Percentiles rank a stretch among this genome's conserved stretches.
phyloP scores from a whole-genome alignment of 2,329 filamentous ascomycete genomes.

The Fusarium acutatum region DNA sequence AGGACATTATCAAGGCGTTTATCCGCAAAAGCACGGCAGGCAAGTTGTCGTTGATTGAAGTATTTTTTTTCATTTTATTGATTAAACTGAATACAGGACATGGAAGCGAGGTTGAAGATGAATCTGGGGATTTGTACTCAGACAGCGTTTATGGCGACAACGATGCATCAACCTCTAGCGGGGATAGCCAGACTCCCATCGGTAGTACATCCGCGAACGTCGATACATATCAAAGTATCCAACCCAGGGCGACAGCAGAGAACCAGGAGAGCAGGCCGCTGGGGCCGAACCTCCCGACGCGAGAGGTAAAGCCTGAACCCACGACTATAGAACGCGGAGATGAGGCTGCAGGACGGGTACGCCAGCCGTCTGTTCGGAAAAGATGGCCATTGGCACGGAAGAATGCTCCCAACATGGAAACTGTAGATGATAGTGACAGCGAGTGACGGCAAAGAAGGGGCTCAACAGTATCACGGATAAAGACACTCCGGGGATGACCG shows the following conservation, averaged over 20 bases:
- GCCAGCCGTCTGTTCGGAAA: background rate
- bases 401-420: rapidly evolving
- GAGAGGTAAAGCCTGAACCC: rapidly evolving
- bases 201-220: background rate
- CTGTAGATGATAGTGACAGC: background rate
- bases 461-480: too few species aligned
- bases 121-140: background rate
- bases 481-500: too few species aligned
- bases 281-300: background rate
- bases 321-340: rapidly evolving
- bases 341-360: rapidly evolving
- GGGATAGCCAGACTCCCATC: rapidly evolving
- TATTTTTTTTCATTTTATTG: rapidly evolving
- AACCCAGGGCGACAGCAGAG: rapidly evolving
- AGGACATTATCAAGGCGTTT: background rate
- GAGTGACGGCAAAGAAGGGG: background rate
- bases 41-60: rapidly evolving
- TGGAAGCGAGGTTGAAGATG: background rate
- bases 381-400: background rate
- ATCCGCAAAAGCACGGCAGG: rapidly evolving
- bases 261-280: rapidly evolving
- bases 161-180: rapidly evolving
- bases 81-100: rapidly evolving
- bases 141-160: rapidly evolving
- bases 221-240: background rate